A percentile compares a stretch with the other conserved stretches of the same genome.
phyloP scores from a whole-genome alignment of 2,329 filamentous ascomycete species.

The Aspergillus glaucus region DNA sequence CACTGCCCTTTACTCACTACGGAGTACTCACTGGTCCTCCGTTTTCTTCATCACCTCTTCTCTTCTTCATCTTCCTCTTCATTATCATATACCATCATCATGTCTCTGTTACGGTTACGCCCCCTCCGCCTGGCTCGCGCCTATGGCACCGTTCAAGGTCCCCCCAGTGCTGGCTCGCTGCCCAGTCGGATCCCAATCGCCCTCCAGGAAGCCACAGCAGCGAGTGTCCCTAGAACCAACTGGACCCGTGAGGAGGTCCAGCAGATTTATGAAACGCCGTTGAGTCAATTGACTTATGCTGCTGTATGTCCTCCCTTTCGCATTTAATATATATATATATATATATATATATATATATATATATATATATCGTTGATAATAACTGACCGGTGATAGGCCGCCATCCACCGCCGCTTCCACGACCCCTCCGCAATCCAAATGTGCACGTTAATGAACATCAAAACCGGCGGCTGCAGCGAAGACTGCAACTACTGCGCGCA shows the following conservation, averaged over 20 bases:
- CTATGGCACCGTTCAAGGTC: slow-evolving; percentile 36
- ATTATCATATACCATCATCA: slow-evolving; percentile 7
- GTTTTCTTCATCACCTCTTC: neutral
- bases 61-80: neutral
- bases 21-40: neutral
- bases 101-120: slow-evolving; percentile 21
- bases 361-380: too few species aligned
- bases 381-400: slow-evolving; percentile 40
- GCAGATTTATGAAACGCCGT: slow-evolving; percentile 72
- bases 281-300: slow-evolving; percentile 72
- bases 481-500: slow-evolving; percentile 93
- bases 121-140: slow-evolving; percentile 19
- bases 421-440: slow-evolving; percentile 78
- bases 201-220: slow-evolving; percentile 31
- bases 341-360: too few species aligned
- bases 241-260: slow-evolving; percentile 80
- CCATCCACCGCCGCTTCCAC: slow-evolving; percentile 78
- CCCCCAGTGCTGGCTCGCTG: slow-evolving; percentile 25
- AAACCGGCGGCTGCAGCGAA: slow-evolving; percentile 85
- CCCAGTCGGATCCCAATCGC: slow-evolving; percentile 25
- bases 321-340: too few species aligned
- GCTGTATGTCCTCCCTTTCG: slow-evolving; percentile 45
- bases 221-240: slow-evolving; percentile 54
- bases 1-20: neutral
- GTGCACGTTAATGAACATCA: slow-evolving; percentile 95